These are phyloP conservation scores for Globisporangium nodosum DNA, from an alignment of 352 stramenopile genomes.

Conservation along the genomic window DNA sequence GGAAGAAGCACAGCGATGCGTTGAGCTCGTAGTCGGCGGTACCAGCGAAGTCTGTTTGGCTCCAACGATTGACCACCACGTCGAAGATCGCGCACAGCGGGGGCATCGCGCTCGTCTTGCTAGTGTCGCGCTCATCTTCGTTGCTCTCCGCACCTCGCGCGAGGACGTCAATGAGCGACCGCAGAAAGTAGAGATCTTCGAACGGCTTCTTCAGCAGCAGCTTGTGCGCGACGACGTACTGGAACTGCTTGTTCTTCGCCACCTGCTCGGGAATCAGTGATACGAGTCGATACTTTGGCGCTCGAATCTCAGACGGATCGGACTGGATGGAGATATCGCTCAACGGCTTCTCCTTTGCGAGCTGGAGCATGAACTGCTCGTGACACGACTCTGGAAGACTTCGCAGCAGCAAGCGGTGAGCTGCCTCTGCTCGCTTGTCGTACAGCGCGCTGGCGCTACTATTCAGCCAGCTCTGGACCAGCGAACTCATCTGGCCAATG, in stretches of 20 bases:
- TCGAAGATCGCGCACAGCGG: constrained; percentile 50
- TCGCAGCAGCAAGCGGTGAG: constrained; percentile 30
- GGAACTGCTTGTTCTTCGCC: constrained; percentile 47
- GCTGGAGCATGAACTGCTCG: constrained; percentile 41
- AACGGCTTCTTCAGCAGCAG: constrained; percentile 46
- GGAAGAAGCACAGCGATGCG: constrained; percentile 54
- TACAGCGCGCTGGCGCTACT: constrained; percentile 12
- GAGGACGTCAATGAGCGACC: constrained; percentile 41
- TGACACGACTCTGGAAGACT: constrained; percentile 43
- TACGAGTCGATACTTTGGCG: constrained; percentile 50
- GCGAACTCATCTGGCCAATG: constrained; percentile 35
- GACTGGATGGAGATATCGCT: not conserved
- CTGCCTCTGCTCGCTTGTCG: constrained; percentile 1
- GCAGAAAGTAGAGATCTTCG: constrained; percentile 41
- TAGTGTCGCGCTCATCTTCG: not conserved
- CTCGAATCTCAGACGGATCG: not conserved
- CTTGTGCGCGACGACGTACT: constrained; percentile 60
- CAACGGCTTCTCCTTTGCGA: constrained; percentile 18
- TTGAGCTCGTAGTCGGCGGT: constrained; percentile 52
- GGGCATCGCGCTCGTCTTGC: constrained; percentile 2
- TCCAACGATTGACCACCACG: constrained; percentile 51
- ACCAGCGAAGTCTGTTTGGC: constrained; percentile 40
- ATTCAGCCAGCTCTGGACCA: constrained; percentile 49
- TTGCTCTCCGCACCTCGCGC: not conserved
- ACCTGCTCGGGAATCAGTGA: constrained; percentile 30